Conservation (phyloP, 2,329 filamentous ascomycete genomes). For the Aspergillaceae sp. region DNA sequence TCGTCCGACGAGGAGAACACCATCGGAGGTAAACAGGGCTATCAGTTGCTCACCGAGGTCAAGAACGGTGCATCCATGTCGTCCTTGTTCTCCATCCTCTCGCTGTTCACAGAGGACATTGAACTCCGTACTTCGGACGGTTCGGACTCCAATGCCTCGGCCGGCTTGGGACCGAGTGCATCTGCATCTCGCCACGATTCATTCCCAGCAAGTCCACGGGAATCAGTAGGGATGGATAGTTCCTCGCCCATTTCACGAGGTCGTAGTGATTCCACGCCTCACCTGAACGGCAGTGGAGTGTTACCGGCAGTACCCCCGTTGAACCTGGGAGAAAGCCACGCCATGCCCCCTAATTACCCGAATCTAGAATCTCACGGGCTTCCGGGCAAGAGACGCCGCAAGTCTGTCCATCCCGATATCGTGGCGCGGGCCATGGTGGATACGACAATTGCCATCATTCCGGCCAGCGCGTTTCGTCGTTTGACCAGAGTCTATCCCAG, state of each 20-base stretch:
- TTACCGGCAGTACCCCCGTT: conserved; percentile 64
- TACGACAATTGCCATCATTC: conserved; percentile 96
- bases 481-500: conserved; percentile 91
- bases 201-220: conserved; percentile 30
- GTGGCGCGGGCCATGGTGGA: conserved; percentile 93
- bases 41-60: conserved; percentile 92
- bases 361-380: conserved; percentile 8
- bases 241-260: conserved; percentile 19
- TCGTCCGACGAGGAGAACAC: conserved; percentile 57
- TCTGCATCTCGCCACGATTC: conserved; percentile 28
- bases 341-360: conserved; percentile 8
- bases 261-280: conserved; percentile 10
- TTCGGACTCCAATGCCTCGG: conserved; percentile 31
- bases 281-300: conserved; percentile 19
- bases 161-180: conserved; percentile 16
- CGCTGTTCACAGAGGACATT: conserved; percentile 91
- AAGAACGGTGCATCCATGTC: conserved; percentile 98
- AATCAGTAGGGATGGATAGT: conserved; percentile 14
- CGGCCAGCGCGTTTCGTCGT: conserved; percentile 86
- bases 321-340: conserved; percentile 51
- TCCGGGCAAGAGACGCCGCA: conserved; percentile 33
- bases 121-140: conserved; percentile 62
- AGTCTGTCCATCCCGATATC: conserved; percentile 90
- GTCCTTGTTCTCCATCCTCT: conserved; percentile 93
- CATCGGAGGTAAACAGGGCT: conserved; percentile 63